These are phyloP conservation scores for Moricandia moricandioides DNA, from an alignment of 345 rosid genomes.

Conservation along the genomic window DNA sequence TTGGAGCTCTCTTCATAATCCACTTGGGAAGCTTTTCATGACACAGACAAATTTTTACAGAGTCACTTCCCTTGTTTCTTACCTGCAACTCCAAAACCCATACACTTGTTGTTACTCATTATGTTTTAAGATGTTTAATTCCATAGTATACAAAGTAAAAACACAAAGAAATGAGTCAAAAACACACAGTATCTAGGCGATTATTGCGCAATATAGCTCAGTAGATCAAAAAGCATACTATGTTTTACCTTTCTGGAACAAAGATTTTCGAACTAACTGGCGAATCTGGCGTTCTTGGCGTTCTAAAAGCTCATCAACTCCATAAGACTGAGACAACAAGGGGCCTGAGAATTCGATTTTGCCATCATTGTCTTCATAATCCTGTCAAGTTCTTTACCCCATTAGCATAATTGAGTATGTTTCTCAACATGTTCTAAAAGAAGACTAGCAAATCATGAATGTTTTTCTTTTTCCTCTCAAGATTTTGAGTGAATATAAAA, in stretches of 20 bases:
- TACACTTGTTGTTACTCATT: slow-evolving; percentile 8
- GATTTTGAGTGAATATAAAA: slow-evolving; percentile 14
- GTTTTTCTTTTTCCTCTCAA: slow-evolving; percentile 16
- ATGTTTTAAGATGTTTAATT: slow-evolving; percentile 2
- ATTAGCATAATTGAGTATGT: slow-evolving; percentile 29
- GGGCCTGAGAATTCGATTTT: slow-evolving; percentile 93
- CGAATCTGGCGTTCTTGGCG: slow-evolving; percentile 86
- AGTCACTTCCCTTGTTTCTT: slow-evolving; percentile 55
- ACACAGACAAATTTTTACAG: slow-evolving; percentile 3
- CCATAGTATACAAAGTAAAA: not conserved
- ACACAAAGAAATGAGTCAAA: not conserved
- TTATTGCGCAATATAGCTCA: not conserved
- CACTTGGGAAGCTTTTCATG: slow-evolving; percentile 21
- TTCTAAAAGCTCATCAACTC: slow-evolving; percentile 79
- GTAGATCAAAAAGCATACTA: not conserved
- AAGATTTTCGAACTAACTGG: slow-evolving; percentile 81
- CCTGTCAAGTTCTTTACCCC: slow-evolving; percentile 45
- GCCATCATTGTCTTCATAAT: slow-evolving; percentile 45
- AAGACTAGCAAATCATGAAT: slow-evolving; percentile 29
- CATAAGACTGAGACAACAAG: slow-evolving; percentile 70
- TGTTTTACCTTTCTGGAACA: slow-evolving; percentile 83
- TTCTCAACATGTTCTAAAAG: slow-evolving; percentile 7
- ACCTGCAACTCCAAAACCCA: slow-evolving; percentile 40
- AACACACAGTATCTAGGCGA: not conserved
- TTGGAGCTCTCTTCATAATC: slow-evolving; percentile 10